These are phyloP conservation scores for Aspergillus eucalypticola DNA, from an alignment of 2,329 filamentous ascomycete species.

Conservation along the genomic window DNA sequence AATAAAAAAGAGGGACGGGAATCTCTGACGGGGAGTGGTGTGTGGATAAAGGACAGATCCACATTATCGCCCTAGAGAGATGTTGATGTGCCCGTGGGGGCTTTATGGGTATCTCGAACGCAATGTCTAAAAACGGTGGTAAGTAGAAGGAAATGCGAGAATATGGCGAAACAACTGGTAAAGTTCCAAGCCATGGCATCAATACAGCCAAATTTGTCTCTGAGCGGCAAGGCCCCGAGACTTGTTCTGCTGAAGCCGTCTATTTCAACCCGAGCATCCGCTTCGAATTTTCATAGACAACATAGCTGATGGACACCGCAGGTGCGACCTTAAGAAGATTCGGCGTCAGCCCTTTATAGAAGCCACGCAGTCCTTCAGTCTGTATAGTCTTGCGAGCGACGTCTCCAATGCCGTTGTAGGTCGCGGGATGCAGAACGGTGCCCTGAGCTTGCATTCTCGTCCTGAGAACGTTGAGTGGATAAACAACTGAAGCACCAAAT, in stretches of 20 bases:
- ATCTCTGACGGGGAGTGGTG: conserved; percentile 10
- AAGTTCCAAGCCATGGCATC: conserved; percentile 3
- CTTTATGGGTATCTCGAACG: conserved; percentile 36
- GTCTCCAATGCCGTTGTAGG: conserved; percentile 88
- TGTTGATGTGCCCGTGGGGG: conserved; percentile 19
- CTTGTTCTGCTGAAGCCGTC: conserved; percentile 12
- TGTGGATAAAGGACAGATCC: conserved; percentile 10
- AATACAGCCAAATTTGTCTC: background rate
- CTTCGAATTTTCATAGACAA: conserved; percentile 91
- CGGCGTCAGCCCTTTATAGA: conserved; percentile 94
- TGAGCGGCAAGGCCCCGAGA: background rate
- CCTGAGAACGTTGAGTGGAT: conserved; percentile 89
- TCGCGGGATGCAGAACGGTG: conserved; percentile 84
- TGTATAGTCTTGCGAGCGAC: conserved; percentile 80
- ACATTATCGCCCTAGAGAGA: conserved; percentile 17
- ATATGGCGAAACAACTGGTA: conserved; percentile 3
- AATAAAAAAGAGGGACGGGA: conserved; percentile 10
- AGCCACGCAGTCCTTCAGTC: conserved; percentile 77
- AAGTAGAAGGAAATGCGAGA: conserved; percentile 11
- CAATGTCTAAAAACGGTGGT: conserved; percentile 26
- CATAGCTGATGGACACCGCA: conserved; percentile 91
- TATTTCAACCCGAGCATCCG: conserved; percentile 59
- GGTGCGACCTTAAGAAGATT: conserved; percentile 96
- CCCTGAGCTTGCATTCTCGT: conserved; percentile 93
- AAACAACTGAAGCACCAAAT: conserved; percentile 89